phyloP scores from a whole-genome alignment of 164 flowering plant genomes.

The Cinnamomum micranthum region DNA sequence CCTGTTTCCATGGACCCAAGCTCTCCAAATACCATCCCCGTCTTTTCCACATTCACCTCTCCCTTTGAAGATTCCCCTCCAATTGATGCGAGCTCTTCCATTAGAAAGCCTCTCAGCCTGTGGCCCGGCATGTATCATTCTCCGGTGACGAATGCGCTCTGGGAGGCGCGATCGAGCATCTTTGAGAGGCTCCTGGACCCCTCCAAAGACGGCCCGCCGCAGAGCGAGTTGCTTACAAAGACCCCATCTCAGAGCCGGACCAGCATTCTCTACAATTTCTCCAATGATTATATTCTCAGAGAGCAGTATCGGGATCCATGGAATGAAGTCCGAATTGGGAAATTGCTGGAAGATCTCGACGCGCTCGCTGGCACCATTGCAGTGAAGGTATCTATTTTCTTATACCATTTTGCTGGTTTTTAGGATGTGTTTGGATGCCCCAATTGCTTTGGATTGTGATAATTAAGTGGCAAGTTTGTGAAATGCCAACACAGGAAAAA shows the following conservation, averaged over 20 bases:
- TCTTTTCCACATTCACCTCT: slow-evolving; percentile 35
- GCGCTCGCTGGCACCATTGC: slow-evolving; percentile 95
- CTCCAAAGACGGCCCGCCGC: slow-evolving; percentile 60
- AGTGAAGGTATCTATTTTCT: slow-evolving; percentile 48
- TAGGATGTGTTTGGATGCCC: background rate
- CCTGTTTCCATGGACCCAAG: slow-evolving; percentile 7
- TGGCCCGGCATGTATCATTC: slow-evolving; percentile 99
- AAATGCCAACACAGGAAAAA: background rate
- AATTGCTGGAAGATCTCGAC: slow-evolving; percentile 88
- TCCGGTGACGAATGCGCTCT: slow-evolving; percentile 85
- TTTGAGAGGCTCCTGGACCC: slow-evolving; percentile 66
- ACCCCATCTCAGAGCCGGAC: slow-evolving; percentile 73
- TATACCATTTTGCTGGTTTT: background rate
- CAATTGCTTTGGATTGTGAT: background rate
- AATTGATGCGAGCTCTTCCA: slow-evolving; percentile 68
- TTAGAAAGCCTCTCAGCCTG: slow-evolving; percentile 69
- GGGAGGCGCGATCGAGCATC: slow-evolving; percentile 81
- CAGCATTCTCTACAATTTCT: slow-evolving; percentile 63
- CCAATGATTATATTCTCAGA: slow-evolving; percentile 62
- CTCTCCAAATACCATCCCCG: slow-evolving; percentile 26
- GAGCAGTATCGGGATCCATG: slow-evolving; percentile 97
- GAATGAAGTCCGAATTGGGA: slow-evolving; percentile 82
- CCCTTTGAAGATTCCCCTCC: slow-evolving; percentile 35
- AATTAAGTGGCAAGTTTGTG: too few species aligned
- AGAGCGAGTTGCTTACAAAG: slow-evolving; percentile 46